Conservation (phyloP, 495 filamentous ascomycete species). For the Cercophora scortea region DNA sequence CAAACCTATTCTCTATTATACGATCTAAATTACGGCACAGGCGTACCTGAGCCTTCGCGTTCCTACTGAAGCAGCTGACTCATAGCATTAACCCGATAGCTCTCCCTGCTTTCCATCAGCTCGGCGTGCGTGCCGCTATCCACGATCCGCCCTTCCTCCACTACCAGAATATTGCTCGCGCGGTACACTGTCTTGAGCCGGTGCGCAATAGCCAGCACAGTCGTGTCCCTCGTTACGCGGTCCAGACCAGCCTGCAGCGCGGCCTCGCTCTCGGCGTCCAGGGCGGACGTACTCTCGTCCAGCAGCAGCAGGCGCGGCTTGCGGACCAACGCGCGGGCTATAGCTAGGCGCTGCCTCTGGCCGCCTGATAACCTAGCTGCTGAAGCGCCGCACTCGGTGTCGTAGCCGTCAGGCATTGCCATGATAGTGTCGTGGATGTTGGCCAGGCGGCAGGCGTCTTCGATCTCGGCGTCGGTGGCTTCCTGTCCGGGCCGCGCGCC, state of each 20-base stretch:
- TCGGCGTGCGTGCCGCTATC: constrained; percentile 64
- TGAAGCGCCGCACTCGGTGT: constrained; percentile 48
- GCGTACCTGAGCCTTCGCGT: too few species aligned
- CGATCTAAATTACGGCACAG: too few species aligned
- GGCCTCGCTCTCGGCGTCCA: constrained; percentile 66
- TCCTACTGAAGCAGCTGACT: constrained; percentile 27
- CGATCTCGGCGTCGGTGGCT: constrained; percentile 41
- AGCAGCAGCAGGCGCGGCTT: constrained; percentile 76
- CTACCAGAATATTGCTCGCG: constrained; percentile 68
- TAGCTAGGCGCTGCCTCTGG: constrained; percentile 62
- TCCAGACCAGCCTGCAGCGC: constrained; percentile 67
- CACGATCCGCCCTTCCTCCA: constrained; percentile 58
- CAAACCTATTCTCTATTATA: too few species aligned
- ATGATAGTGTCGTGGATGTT: constrained; percentile 53
- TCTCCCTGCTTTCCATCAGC: constrained; percentile 49
- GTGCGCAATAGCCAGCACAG: constrained; percentile 79
- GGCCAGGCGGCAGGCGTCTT: constrained; percentile 48
- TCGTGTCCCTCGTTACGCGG: constrained; percentile 60
- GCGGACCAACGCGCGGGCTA: constrained; percentile 70
- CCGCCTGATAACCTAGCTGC: constrained; percentile 46
- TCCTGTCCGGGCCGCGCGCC: constrained; percentile 37
- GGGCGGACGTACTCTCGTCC: constrained; percentile 76
- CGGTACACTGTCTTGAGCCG: constrained; percentile 65
- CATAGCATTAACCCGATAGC: constrained; percentile 49
- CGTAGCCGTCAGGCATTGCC: constrained; percentile 51